A percentile compares a stretch with the other conserved stretches of the same genome.
Evolutionary conservation across 177 flowering plant species (phyloP).

Genomic region (Tripterygium wilfordii): DNA sequence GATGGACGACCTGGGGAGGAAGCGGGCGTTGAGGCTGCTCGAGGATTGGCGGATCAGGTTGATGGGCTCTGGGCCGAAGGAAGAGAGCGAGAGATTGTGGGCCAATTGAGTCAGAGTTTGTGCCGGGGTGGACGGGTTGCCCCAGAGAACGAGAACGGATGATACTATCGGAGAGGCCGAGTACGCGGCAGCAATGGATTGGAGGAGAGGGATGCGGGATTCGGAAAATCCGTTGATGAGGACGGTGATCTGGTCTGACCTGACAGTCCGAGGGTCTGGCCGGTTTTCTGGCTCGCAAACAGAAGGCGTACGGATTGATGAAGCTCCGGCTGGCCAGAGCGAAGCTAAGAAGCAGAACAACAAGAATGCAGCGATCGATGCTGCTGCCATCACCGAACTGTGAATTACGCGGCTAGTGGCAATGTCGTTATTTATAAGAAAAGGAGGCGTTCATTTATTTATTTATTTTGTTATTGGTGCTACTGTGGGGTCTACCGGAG

Average conservation of each 20-base stretch:
- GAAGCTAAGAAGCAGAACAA: too few relatives aligned
- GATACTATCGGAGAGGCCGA: conserved; percentile 51
- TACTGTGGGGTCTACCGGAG: too few relatives aligned
- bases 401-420: too few relatives aligned
- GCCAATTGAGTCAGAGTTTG: conserved; percentile 37
- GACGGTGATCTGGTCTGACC: conserved; percentile 67
- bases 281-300: conserved; percentile 22
- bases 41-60: conserved; percentile 40
- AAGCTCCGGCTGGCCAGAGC: too few relatives aligned
- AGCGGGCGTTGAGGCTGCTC: conserved; percentile 61
- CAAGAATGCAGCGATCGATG: too few relatives aligned
- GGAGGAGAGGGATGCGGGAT: conserved; percentile 71
- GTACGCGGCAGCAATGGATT: conserved; percentile 55
- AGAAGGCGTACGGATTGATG: conserved; percentile 4
- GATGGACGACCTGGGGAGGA: conserved; percentile 55
- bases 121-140: conserved; percentile 65
- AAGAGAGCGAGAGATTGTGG: conserved; percentile 34
- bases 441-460: too few relatives aligned
- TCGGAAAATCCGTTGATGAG: conserved; percentile 86
- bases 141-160: conserved; percentile 74
- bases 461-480: too few relatives aligned
- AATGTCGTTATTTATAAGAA: too few relatives aligned
- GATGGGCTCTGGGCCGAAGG: conserved; percentile 40
- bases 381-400: too few relatives aligned
- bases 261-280: conserved; percentile 28